A percentile compares a stretch with the other conserved stretches of the same genome.
Conservation (phyloP, 2,329 filamentous ascomycete species). For the Alternaria viburni region DNA sequence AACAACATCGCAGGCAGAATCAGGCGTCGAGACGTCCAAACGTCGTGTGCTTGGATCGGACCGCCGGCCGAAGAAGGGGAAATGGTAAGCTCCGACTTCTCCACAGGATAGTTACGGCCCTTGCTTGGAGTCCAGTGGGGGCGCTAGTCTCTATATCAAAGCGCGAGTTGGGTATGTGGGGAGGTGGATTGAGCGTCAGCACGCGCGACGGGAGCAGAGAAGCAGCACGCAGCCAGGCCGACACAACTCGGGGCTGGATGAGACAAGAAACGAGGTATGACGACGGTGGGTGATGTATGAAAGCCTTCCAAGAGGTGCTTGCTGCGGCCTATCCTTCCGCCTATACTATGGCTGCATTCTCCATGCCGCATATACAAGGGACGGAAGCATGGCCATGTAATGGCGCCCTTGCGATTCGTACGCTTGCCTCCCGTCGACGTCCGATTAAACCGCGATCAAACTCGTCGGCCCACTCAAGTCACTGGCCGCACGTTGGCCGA, state of each 20-base stretch:
- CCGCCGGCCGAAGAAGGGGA: conserved; percentile 13
- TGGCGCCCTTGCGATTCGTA: conserved; percentile 31
- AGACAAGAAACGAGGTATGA: conserved; percentile 10
- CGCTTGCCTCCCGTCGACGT: conserved; percentile 6
- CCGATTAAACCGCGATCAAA: conserved; percentile 13
- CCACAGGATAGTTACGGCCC: conserved; percentile 16
- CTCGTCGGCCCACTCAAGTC: background rate
- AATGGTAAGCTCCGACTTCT: conserved; percentile 21
- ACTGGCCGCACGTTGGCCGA: conserved; percentile 18
- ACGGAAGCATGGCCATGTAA: conserved; percentile 27
- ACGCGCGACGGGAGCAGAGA: conserved; percentile 7
- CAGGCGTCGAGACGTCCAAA: conserved; percentile 2
- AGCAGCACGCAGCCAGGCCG: background rate
- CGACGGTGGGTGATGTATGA: conserved; percentile 15
- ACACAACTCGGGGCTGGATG: background rate
- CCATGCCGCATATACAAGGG: conserved; percentile 17
- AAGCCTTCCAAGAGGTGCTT: conserved; percentile 8
- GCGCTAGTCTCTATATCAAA: conserved; percentile 20
- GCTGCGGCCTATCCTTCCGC: conserved; percentile 7
- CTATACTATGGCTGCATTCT: conserved; percentile 1
- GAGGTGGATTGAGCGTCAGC: conserved; percentile 13
- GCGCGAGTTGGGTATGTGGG: conserved; percentile 19
- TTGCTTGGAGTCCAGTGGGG: conserved; percentile 19
- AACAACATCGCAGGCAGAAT: conserved; percentile 7
- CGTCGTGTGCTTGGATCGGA: conserved; percentile 16